Percentiles rank a stretch among this genome's conserved stretches.
Evolutionary conservation across 83 land plant species (phyloP).

Genomic region (Thuja plicata): DNA sequence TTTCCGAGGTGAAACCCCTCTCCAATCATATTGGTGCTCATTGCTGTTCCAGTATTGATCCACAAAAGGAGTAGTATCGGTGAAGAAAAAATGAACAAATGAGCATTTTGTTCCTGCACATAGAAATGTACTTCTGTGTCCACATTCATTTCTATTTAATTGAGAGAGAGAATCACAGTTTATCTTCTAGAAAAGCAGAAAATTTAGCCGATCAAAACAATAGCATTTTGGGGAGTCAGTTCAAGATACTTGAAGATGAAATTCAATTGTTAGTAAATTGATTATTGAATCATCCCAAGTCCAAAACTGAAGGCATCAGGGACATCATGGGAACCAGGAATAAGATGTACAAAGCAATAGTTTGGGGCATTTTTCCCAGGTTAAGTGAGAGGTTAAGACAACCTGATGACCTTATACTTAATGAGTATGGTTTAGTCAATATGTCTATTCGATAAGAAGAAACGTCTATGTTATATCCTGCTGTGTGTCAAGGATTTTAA

Average conservation of each 20-base stretch:
- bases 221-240: not conserved
- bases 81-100: conserved; percentile 69
- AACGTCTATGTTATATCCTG: not conserved
- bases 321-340: not conserved
- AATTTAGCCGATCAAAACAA: not conserved
- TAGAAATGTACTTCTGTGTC: conserved; percentile 4
- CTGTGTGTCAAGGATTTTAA: not conserved
- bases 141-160: not conserved
- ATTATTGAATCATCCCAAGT: not conserved
- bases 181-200: conserved; percentile 8
- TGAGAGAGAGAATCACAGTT: not conserved
- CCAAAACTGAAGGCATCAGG: not conserved
- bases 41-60: conserved; percentile 55
- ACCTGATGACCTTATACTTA: not conserved
- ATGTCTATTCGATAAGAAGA: not conserved
- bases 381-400: not conserved
- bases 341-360: not conserved
- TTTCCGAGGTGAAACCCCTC: conserved; percentile 56
- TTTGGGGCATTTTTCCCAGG: not conserved
- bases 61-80: conserved; percentile 87
- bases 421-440: not conserved
- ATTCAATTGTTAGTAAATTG: not conserved
- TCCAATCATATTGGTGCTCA: conserved; percentile 67
- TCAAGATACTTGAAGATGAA: not conserved
- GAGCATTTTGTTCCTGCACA: conserved; percentile 15